phyloP scores from a whole-genome alignment of 108 stramenopile genomes.

The Mayamaea pseudoterrestris region DNA sequence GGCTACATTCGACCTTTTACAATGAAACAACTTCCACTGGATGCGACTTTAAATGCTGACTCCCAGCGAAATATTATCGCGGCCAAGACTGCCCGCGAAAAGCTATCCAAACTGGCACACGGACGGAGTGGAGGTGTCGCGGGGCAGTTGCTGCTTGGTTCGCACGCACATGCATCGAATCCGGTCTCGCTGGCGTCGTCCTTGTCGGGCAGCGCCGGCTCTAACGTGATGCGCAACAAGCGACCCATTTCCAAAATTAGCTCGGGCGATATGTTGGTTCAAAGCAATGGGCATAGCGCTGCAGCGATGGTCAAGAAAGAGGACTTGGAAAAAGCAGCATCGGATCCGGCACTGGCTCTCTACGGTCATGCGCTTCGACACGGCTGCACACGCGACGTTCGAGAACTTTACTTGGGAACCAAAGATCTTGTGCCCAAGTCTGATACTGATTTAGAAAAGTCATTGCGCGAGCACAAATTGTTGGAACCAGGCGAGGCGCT shows the following conservation, averaged over 20 bases:
- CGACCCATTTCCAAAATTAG: constrained; percentile 28
- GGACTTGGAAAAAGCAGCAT: constrained; percentile 39
- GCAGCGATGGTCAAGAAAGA: constrained; percentile 11
- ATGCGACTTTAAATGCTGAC: constrained; percentile 25
- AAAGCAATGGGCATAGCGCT: constrained; percentile 3
- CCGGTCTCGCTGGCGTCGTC: constrained; percentile 41
- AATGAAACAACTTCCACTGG: constrained; percentile 47
- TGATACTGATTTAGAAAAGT: constrained; percentile 44
- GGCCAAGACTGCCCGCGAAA: constrained; percentile 57
- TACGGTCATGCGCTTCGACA: constrained; percentile 69
- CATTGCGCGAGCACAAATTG: constrained; percentile 52
- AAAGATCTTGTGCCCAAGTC: constrained; percentile 33
- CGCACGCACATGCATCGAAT: constrained; percentile 53
- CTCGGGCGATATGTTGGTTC: neutral
- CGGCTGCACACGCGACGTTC: constrained; percentile 78
- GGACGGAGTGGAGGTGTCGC: constrained; percentile 33
- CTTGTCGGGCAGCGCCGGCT: constrained; percentile 7
- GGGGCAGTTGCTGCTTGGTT: constrained; percentile 36
- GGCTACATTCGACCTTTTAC: constrained; percentile 64
- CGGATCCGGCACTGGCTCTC: constrained; percentile 42
- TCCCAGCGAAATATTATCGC: constrained; percentile 38
- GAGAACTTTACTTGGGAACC: constrained; percentile 62
- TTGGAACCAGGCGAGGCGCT: constrained; percentile 66
- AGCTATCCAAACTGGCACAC: constrained; percentile 39
- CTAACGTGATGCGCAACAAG: constrained; percentile 12